Base-by-base conservation (phyloP, 2,329 filamentous ascomycete genomes). In the Botryosphaeria dothidea region DNA sequence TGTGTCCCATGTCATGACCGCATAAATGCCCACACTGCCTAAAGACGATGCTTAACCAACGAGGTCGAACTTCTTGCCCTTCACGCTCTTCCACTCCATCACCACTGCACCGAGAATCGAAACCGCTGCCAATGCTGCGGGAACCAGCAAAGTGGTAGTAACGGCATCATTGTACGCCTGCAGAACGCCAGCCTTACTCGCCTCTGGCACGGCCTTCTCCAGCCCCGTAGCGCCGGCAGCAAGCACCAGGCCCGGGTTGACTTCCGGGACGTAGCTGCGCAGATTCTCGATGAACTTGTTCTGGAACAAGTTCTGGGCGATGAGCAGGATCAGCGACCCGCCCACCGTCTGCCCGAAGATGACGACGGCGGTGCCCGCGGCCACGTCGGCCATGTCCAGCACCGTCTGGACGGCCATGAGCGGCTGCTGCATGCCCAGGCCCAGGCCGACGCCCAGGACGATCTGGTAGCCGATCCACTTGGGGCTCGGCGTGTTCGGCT, bases 231-330 rank as follows among this genome's bases (percentile, higher is more conserved):
- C 81, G 13, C 82, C 82, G 4, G 75, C 78, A 6, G 67, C 66
- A 21, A 83, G 70, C 17, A 83, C 73, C 3, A 71, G 51, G 7
- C 68, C 54, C 1, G 78, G 70, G 57, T 82, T 72, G 19, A 83
- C 69, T 1, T 70, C 72, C 0, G 77, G 76, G 1, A 77, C 81
- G 43, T 79, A 74, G 38, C 74, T 76, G 0, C 77, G 76, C 3
- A 92, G 78, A 38, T 84, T 80, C 3, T 80, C 74, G 51, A 86
- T 78, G 19, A 92, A 78, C 0, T 83, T 85, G 70, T 90, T 90
- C 67, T 86, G 84, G 78, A 92, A 91, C 51, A 90, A 82, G 21
- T 88, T 86, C 73, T 92, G 87, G 0, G 85, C 85, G 9, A 90
- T 85, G 5, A 86, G 84, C 54, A 92, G 84, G 68, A 86, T 86